Percentiles rank a stretch among this genome's conserved stretches.
Evolutionary conservation across 108 stramenopile species (phyloP).

Genomic region (Epipyxis sp.): DNA sequence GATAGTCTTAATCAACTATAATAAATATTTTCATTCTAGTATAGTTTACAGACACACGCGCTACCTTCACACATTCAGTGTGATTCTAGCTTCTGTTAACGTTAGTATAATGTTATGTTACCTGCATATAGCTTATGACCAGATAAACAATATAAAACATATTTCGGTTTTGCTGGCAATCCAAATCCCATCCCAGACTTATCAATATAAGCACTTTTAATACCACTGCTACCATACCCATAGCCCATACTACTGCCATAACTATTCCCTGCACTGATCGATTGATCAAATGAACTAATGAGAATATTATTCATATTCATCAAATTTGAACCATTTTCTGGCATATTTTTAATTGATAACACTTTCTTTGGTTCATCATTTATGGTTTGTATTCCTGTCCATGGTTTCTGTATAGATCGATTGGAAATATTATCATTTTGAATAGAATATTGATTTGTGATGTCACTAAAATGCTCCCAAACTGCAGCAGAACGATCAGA

Average conservation of each 20-base stretch:
- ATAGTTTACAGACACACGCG: too few species aligned
- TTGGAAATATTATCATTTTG: neutral
- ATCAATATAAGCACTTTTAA: neutral
- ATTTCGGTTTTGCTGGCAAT: neutral
- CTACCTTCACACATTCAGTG: too few species aligned
- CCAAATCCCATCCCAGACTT: neutral
- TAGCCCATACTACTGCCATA: neutral
- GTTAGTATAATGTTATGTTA: too few species aligned
- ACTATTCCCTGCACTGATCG: neutral
- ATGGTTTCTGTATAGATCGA: neutral
- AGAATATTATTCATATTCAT: neutral
- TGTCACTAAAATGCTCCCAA: neutral
- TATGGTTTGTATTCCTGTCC: neutral
- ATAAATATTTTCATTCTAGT: too few species aligned
- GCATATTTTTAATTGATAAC: neutral
- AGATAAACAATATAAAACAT: slow-evolving; percentile 7
- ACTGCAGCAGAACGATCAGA: neutral
- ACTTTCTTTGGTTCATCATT: neutral
- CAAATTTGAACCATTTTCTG: neutral
- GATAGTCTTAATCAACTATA: too few species aligned
- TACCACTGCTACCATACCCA: neutral
- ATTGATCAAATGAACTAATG: neutral
- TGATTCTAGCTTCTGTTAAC: too few species aligned
- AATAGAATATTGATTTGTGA: neutral
- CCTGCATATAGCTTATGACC: slow-evolving; percentile 17